A percentile compares a stretch with the other conserved stretches of the same genome.
Conservation (phyloP, 78 protist species). For the Creolimax fragrantissima region DNA sequence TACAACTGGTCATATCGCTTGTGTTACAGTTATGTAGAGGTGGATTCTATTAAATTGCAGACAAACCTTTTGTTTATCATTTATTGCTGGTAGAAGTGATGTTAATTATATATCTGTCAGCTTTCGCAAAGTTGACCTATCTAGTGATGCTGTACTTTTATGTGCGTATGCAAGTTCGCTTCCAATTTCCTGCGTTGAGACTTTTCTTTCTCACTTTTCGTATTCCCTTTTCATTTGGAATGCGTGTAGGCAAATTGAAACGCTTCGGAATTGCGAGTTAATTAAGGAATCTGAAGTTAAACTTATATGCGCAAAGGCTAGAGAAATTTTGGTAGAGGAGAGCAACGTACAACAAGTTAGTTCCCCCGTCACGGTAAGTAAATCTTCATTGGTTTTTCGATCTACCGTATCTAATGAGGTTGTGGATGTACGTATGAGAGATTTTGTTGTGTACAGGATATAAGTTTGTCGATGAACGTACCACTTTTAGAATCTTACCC, state of each 20-base stretch:
- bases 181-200: not conserved
- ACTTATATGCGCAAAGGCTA: constrained; percentile 89
- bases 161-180: not conserved
- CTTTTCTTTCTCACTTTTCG: not conserved
- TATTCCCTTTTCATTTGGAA: not conserved
- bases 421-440: too few species aligned
- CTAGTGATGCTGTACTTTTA: not conserved
- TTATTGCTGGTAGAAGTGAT: not conserved
- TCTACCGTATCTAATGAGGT: too few species aligned
- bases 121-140: not conserved
- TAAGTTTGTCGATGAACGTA: too few species aligned
- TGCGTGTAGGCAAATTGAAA: constrained; percentile 72
- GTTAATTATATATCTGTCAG: not conserved
- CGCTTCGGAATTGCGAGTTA: constrained; percentile 76
- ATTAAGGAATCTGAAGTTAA: constrained; percentile 90
- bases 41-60: too few species aligned
- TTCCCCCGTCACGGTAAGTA: constrained; percentile 91
- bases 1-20: too few species aligned
- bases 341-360: constrained; percentile 91
- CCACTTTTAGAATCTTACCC: too few species aligned
- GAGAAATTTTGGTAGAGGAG: constrained; percentile 94
- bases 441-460: too few species aligned
- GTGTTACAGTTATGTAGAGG: too few species aligned
- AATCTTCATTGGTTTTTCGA: too few species aligned
- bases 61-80: too few species aligned